phyloP scores from a whole-genome alignment of 2,329 filamentous ascomycete species.

The Aspergillus piperis region DNA sequence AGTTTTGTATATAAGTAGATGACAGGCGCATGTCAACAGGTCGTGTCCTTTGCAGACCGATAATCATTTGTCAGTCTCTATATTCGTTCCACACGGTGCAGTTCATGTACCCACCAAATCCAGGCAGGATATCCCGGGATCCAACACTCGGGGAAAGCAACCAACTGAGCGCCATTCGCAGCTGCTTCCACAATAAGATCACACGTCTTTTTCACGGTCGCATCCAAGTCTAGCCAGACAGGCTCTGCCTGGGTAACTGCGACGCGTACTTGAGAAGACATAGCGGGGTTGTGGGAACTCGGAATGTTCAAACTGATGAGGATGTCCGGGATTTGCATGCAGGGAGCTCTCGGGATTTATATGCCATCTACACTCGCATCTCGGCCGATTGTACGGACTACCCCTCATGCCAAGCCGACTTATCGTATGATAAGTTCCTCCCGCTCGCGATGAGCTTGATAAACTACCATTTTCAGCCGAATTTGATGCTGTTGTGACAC shows the following conservation, averaged over 20 bases:
- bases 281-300: not conserved
- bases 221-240: constrained; percentile 60
- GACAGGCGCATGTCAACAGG: constrained; percentile 34
- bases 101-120: constrained; percentile 39
- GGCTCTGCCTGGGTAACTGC: constrained; percentile 55
- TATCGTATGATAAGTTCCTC: not conserved
- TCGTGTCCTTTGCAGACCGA: constrained; percentile 28
- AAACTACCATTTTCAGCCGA: too few relatives aligned
- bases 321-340: not conserved
- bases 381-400: not conserved
- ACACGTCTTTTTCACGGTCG: constrained; percentile 58
- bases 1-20: constrained; percentile 37
- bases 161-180: constrained; percentile 54
- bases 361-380: not conserved
- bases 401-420: not conserved
- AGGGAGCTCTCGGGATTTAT: not conserved
- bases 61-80: not conserved
- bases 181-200: constrained; percentile 59
- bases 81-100: not conserved
- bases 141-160: constrained; percentile 59
- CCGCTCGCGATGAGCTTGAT: too few relatives aligned
- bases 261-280: constrained; percentile 10
- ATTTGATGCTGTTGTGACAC: too few relatives aligned
- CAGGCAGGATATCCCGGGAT: constrained; percentile 58
- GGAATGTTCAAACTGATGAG: not conserved